Base-by-base conservation (phyloP, 768 basidiomycete species). In the Auricularia cornea region DNA sequence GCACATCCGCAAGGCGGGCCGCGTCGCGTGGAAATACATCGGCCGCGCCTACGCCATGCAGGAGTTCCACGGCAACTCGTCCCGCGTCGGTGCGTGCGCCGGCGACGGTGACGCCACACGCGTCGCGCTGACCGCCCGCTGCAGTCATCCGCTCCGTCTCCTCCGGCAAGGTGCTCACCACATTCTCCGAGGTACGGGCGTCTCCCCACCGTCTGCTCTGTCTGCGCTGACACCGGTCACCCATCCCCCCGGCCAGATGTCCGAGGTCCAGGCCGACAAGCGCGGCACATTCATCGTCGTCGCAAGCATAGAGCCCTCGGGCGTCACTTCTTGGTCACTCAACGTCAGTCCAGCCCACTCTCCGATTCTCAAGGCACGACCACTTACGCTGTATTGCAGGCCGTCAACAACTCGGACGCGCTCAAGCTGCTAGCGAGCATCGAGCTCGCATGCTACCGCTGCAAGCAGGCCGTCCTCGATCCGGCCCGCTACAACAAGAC, bases 201-300 rank as follows among this genome's bases (percentile, higher is more conserved):
- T 35, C 59, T 31, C 48, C 52, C 60, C 32, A 59, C 14, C 41
- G n/a, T 18, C 31, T 57, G 23, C 62, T 64, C 66, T 62, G 59
- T 64, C 64, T 65, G 66, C 64, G 41, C 60, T 65, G 44, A 64
- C 60, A 63, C 29, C 59, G 40, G 1, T 41, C 54, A 40, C 63
- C 31, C 59, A n/a, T n/a, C 6, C 54, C 38, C 26, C 63, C 54
- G 26, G 28, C 54, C 26, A 89, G 87, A 70, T 78, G 28, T 84
- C 83, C 63, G 86, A 92, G 71, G 75, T 92, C 40, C 89, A 92
- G 76, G 90, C 90, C 20, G 91, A 93, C 75, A 90, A 89, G 74
- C 83, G 91, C 66, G 91, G 91, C 60, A 92, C 92, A 72, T 93
- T 93, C 70, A 86, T 93, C 26, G 89, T 93, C 30, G 83, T 93